phyloP scores from a whole-genome alignment of 371 early-diverging fungal genomes.

The Chytridium lagenaria region DNA sequence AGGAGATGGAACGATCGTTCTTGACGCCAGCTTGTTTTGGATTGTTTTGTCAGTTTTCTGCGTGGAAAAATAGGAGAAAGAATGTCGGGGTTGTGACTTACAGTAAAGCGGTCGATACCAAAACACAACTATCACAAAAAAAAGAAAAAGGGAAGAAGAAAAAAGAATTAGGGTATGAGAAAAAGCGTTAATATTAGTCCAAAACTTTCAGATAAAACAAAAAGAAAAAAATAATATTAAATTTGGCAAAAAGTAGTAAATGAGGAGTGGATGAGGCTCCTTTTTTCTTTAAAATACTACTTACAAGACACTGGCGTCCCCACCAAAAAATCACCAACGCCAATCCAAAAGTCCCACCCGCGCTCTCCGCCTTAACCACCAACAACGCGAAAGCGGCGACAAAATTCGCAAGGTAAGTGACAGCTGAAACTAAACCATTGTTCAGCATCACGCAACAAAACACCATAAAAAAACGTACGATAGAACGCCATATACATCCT shows the following conservation, averaged over 20 bases:
- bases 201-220: background rate
- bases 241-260: too few species aligned
- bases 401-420: slow-evolving; percentile 37
- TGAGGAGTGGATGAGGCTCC: too few species aligned
- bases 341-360: slow-evolving; percentile 40
- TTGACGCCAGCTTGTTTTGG: slow-evolving; percentile 37
- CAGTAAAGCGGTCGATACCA: slow-evolving; percentile 50
- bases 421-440: background rate
- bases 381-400: slow-evolving; percentile 39
- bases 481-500: slow-evolving; percentile 38
- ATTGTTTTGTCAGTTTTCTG: background rate
- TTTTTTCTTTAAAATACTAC: background rate
- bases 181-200: background rate
- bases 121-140: slow-evolving; percentile 32
- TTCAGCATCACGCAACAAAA: background rate
- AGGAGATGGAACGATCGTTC: slow-evolving; percentile 37
- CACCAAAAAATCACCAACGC: slow-evolving; percentile 40
- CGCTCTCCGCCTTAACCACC: slow-evolving; percentile 28
- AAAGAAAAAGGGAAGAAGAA: slow-evolving; percentile 6
- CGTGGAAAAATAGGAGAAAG: background rate
- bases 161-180: too few species aligned
- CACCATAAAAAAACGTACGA: slow-evolving; percentile 18
- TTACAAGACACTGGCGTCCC: slow-evolving; percentile 42
- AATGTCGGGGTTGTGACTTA: background rate
- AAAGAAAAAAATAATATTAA: background rate